A percentile compares a stretch with the other conserved stretches of the same genome.
These are phyloP conservation scores for Trichopus zeylanicus DNA, from an alignment of 116 monocot genomes.

Conservation along the genomic window DNA sequence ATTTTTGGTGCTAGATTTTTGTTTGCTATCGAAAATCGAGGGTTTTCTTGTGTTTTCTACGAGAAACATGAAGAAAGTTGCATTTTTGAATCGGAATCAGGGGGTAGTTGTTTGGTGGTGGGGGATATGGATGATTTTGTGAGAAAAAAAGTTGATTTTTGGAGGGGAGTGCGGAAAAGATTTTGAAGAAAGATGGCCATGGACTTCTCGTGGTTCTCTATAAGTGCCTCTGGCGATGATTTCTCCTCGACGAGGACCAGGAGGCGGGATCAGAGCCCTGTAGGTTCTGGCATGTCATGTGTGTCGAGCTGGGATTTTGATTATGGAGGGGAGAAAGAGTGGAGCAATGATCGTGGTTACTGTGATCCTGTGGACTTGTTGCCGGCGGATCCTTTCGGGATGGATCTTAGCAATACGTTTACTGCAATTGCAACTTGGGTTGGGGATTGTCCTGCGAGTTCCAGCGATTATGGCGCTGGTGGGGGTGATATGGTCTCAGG, in stretches of 20 bases:
- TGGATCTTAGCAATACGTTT: slow-evolving; percentile 24
- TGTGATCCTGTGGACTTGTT: slow-evolving; percentile 28
- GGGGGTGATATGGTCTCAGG: not conserved
- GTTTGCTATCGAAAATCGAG: slow-evolving; percentile 31
- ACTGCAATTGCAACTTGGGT: slow-evolving; percentile 27
- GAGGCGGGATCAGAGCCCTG: not conserved
- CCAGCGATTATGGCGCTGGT: slow-evolving; percentile 1
- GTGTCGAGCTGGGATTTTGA: slow-evolving; percentile 2
- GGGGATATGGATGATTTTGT: no score
- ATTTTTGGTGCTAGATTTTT: slow-evolving; percentile 50
- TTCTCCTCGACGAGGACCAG: not conserved
- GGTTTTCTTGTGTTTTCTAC: slow-evolving; percentile 32
- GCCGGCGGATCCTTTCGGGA: slow-evolving; percentile 38
- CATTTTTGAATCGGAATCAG: no score
- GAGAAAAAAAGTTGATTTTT: no score
- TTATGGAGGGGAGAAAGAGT: not conserved
- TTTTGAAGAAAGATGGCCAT: slow-evolving; percentile 30
- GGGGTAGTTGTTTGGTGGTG: no score
- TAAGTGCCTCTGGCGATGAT: no score
- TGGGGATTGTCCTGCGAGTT: slow-evolving; percentile 8
- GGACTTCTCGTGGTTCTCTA: not conserved
- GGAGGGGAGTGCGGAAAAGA: not conserved
- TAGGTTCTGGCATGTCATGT: not conserved
- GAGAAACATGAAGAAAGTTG: no score
- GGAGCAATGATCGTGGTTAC: slow-evolving; percentile 6